Conservation (phyloP, 768 basidiomycete genomes). For the Ramaria sp. region DNA sequence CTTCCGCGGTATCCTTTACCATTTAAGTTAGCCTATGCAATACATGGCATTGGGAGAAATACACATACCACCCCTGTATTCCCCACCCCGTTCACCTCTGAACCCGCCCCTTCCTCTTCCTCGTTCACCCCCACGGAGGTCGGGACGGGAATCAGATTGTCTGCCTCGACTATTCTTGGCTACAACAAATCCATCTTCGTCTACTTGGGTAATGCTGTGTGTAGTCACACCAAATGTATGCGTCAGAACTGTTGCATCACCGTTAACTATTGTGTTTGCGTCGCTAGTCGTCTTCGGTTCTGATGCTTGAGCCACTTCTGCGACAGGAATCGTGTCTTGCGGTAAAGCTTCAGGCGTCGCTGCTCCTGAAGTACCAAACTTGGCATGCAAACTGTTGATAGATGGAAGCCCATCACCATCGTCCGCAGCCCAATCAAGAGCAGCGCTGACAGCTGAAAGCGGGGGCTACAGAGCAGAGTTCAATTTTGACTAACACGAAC, state of each 20-base stretch:
- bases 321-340: constrained; percentile 19
- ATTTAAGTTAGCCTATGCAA: constrained; percentile 14
- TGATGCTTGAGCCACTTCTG: constrained; percentile 18
- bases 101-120: constrained; percentile 36
- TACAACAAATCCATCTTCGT: constrained; percentile 51
- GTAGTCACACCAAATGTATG: constrained; percentile 9
- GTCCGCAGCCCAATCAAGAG: constrained; percentile 76
- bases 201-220: constrained; percentile 17
- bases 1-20: constrained; percentile 32
- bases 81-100: constrained; percentile 19
- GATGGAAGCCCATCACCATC: constrained; percentile 74
- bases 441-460: constrained; percentile 13
- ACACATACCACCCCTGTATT: constrained; percentile 22
- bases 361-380: constrained; percentile 64
- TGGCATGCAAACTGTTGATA: constrained; percentile 64
- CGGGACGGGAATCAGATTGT: constrained; percentile 19
- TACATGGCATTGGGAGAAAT: background rate
- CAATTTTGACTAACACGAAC: background rate
- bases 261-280: background rate
- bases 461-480: background rate
- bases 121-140: constrained; percentile 18
- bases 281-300: too few species aligned
- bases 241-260: constrained; percentile 8
- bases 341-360: constrained; percentile 40
- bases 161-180: constrained; percentile 21